Conservation (phyloP, 768 basidiomycete species). For the Kwoniella heveanensis region DNA sequence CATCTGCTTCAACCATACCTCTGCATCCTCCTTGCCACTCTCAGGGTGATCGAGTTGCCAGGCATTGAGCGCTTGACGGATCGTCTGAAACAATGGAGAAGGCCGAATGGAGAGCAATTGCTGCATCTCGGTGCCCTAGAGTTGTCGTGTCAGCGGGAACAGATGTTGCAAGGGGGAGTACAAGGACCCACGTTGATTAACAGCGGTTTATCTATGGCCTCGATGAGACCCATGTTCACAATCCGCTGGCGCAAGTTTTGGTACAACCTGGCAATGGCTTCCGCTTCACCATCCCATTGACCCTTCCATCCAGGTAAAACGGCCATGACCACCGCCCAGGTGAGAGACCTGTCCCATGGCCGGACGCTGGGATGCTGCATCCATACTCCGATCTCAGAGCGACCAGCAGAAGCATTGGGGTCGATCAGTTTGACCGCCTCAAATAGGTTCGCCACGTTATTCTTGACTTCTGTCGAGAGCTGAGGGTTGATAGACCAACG, state of each 20-base stretch:
- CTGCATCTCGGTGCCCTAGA: slow-evolving; percentile 72
- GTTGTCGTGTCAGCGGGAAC: slow-evolving; percentile 52
- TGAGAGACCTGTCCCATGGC: slow-evolving; percentile 38
- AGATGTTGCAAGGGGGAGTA: not conserved
- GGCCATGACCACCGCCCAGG: slow-evolving; percentile 27
- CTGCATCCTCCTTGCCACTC: slow-evolving; percentile 68
- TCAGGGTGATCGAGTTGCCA: slow-evolving; percentile 84
- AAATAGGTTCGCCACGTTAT: slow-evolving; percentile 43
- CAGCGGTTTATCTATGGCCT: slow-evolving; percentile 68
- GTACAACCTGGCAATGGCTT: slow-evolving; percentile 65
- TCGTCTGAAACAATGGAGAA: slow-evolving; percentile 71
- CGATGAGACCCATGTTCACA: slow-evolving; percentile 65
- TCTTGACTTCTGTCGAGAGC: slow-evolving; percentile 50
- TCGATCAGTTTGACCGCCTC: slow-evolving; percentile 24
- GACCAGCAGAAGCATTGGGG: slow-evolving; percentile 23
- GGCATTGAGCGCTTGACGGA: slow-evolving; percentile 68
- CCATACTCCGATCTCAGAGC: slow-evolving; percentile 57
- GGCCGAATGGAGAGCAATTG: slow-evolving; percentile 63
- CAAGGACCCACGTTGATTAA: slow-evolving; percentile 71
- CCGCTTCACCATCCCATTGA: slow-evolving; percentile 59
- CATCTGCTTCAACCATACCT: slow-evolving; percentile 63
- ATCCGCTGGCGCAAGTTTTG: slow-evolving; percentile 67
- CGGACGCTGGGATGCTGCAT: slow-evolving; percentile 45
- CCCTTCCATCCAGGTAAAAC: slow-evolving; percentile 30
- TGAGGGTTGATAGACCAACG: slow-evolving; percentile 8